Conservation (phyloP, 129 eudicot genomes). For the Centrapalus pauciflorus region DNA sequence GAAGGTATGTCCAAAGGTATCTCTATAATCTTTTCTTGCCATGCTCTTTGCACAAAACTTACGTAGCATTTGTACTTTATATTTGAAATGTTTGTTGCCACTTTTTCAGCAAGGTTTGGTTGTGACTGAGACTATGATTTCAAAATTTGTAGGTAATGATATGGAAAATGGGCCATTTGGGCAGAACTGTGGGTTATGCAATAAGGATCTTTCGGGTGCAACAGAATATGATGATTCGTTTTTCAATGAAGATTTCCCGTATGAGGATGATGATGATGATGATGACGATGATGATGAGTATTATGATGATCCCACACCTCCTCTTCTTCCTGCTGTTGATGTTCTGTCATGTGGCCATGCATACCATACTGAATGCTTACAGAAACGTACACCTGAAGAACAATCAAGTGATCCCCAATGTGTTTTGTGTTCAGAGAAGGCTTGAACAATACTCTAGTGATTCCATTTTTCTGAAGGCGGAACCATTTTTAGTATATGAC, state of each 20-base stretch:
- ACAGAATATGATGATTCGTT: slow-evolving; percentile 22
- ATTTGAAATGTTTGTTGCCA: background rate
- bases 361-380: slow-evolving; percentile 47
- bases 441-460: slow-evolving; percentile 18
- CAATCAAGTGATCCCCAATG: slow-evolving; percentile 41
- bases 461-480: slow-evolving; percentile 16
- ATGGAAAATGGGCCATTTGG: slow-evolving; percentile 20
- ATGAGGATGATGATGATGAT: slow-evolving; percentile 27
- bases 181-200: slow-evolving; percentile 36
- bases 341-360: slow-evolving; percentile 58
- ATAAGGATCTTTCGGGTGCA: slow-evolving; percentile 36
- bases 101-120: background rate
- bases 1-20: slow-evolving; percentile 30
- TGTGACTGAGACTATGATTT: background rate
- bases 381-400: slow-evolving; percentile 13
- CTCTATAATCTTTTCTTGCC: background rate
- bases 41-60: background rate
- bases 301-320: slow-evolving; percentile 21
- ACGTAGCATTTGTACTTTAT: background rate
- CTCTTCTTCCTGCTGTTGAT: slow-evolving; percentile 48
- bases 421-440: slow-evolving; percentile 32
- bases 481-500: slow-evolving; percentile 25
- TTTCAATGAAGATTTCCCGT: slow-evolving; percentile 5
- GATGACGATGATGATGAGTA: slow-evolving; percentile 16
- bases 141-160: slow-evolving; percentile 25